Base-by-base conservation (phyloP, 371 early-diverging fungal species). In the Mortierella sp. region DNA sequence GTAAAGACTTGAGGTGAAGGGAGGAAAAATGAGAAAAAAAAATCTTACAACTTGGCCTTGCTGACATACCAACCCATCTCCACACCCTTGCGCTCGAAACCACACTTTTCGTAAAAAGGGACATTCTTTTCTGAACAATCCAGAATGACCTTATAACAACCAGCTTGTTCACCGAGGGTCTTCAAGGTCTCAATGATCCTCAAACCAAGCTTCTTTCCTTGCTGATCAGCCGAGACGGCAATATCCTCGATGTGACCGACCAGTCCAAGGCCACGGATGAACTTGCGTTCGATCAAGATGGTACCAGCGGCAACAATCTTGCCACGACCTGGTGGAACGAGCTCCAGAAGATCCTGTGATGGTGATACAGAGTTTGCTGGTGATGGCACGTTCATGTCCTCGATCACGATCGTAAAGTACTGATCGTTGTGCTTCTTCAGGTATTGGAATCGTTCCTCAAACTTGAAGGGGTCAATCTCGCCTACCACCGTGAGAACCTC, bases 61-160 rank as follows among this genome's bases (percentile, higher is more conserved):
- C 63, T 69, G 64, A 79, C 79, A 75, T 95, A 96, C 64, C 86
- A 80, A 2, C 90, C 90, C 96, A 95, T 95, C 83, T 97, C 95
- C 66, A 90, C 87, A 57, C 92, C 95, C 84, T 96, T 96, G 52
- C 90, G 84, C n/a, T 77, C 83, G 48, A 97, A 87, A 1, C 96
- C 95, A 76, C 98, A 98, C 84, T 98, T 98, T 70, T 92, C 92
- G 81, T 99, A 99, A 73, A 99, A 99, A 18, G 90, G 82, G 18
- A 95, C 88, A 77, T 98, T 99, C 58, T 94, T 90, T 50, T 91
- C 88, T 61, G 85, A 88, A 85, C 98, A 98, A 81, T 97, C 94
- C 47, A 99, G 91, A 62, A 92, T 91, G 57, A 92, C 85, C 83
- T 93, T 95, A 84, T 95, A 97, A 72, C 93, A 93, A 19, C 91